phyloP scores from a whole-genome alignment of 192 early-diverging fungal species.

The Neocallimastix lanati region DNA sequence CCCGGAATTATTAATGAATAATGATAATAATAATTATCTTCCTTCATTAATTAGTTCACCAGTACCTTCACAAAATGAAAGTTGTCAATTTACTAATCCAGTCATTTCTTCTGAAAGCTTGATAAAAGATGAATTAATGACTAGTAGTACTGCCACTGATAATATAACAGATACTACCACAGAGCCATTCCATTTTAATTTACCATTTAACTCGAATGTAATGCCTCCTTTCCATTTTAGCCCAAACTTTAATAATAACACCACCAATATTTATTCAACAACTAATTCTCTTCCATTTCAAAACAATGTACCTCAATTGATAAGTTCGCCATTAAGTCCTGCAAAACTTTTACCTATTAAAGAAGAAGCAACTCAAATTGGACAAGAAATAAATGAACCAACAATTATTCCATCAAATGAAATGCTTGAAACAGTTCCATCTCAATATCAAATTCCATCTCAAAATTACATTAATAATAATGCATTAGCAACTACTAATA shows the following conservation, averaged over 20 bases:
- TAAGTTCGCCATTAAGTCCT: not conserved
- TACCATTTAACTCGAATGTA: not conserved
- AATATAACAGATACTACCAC: no score
- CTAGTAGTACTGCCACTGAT: not conserved
- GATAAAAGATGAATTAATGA: not conserved
- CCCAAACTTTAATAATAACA: not conserved
- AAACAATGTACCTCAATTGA: not conserved
- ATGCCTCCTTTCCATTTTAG: not conserved
- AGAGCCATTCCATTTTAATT: not conserved
- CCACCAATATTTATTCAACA: not conserved
- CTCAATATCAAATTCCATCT: not conserved
- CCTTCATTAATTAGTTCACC: not conserved
- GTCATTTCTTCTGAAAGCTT: not conserved
- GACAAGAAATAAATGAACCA: no score
- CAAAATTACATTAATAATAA: not conserved
- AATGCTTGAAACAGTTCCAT: not conserved
- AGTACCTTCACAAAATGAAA: not conserved
- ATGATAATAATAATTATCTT: not conserved
- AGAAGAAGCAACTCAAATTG: not conserved
- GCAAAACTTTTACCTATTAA: not conserved
- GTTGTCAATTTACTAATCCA: not conserved
- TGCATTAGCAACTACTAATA: not conserved
- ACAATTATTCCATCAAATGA: not conserved
- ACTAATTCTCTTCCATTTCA: not conserved
- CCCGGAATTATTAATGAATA: not conserved